Evolutionary conservation across 164 flowering plant genomes (phyloP), one percentile per base, ranked within the genome.

Genomic region (Santalum album): DNA sequence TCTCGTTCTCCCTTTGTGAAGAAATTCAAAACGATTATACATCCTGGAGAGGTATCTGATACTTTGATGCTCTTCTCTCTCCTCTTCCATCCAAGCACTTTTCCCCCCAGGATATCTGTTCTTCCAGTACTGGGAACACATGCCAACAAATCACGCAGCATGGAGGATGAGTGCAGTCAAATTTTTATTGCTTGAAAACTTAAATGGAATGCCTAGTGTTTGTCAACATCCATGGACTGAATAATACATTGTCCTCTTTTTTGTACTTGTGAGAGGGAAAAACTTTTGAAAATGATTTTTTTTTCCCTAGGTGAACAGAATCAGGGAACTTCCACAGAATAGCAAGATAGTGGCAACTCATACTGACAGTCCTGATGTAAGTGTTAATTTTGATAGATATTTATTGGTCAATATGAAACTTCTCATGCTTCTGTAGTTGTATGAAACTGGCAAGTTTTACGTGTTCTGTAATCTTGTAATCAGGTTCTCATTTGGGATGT

Each of bases 401-500:
- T 29, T 29, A 3, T 29, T 29, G 34, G 9, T 3, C 34, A 29
- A 9, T 9, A 29, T 29, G 9, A n/a, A n/a, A n/a, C n/a, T n/a
- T n/a, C n/a, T 29, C 34, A 29, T 29, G 34, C 9, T 29, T 3
- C 4, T 29, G 34, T 9, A 38, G 3, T 38, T 9, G 14, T 38
- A 38, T 38, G 42, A 38, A 11, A 14, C 42, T 14, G 14, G 2
- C 12, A 7, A 14, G 17, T 12, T 38, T 38, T 2, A 11, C 3
- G 17, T 9, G 1, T 14, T 12, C 2, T 38, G 15, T 38, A 20
- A 40, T 49, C n/a, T 46, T 40, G 18, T 23, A 55, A 57, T 51
- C 61, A 91, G 96, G 96, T 88, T 42, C 82, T 91, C 32, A 91
- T 91, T 51, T 91, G 98, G 98, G 97, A 94, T 60, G 77, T 94